Base-by-base conservation (phyloP, 495 filamentous ascomycete species). In the Hypomontagnella monticulosa region DNA sequence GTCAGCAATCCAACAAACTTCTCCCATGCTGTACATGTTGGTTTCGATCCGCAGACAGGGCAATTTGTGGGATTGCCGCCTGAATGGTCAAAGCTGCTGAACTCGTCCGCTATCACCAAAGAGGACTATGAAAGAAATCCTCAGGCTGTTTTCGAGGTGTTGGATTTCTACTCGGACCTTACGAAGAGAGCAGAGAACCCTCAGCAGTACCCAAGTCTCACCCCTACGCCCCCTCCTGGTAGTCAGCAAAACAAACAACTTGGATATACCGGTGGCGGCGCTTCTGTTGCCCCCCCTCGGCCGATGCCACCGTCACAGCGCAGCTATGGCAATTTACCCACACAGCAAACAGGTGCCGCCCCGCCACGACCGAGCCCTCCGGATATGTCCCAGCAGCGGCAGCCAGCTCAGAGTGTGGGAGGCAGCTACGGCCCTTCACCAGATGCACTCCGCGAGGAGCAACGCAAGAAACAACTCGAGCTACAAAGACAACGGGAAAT, bases 1-100 rank as follows among this genome's bases (percentile, higher is more conserved):
- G 96, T 99, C 7, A 97, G 93, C 79, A 97, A 97, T 75, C 95
- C 95, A 3, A 97, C 96, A 53, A 96, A 97, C 76, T 98, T 99
- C 77, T 91, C 89, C 16, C 95, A 99, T 75, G 89, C 93, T 14
- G 92, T 99, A 32, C 95, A 99, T 74, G 95, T 99, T 66, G 96
- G 94, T 40, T 99, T 99, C 75, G 96, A 99, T 73, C 92, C 93
- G 18, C 85, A 90, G 37, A 94, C 91, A 9, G 96, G 96, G 19
- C 92, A 91, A 51, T 99, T 99, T 67, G 90, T 93, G 15, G 95
- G 96, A 15, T 77, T 99, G 53, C 95, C 95, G 2, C 87, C 91
- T 18, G 96, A 98, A 81, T 99, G 95, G 95, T 95, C 95, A 63
- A 93, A 93, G 75, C 83, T 99, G 32, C 81, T 99, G 67, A 97